Conservation (phyloP, 73 alveolate species). For the Durusdinium trenchii region DNA sequence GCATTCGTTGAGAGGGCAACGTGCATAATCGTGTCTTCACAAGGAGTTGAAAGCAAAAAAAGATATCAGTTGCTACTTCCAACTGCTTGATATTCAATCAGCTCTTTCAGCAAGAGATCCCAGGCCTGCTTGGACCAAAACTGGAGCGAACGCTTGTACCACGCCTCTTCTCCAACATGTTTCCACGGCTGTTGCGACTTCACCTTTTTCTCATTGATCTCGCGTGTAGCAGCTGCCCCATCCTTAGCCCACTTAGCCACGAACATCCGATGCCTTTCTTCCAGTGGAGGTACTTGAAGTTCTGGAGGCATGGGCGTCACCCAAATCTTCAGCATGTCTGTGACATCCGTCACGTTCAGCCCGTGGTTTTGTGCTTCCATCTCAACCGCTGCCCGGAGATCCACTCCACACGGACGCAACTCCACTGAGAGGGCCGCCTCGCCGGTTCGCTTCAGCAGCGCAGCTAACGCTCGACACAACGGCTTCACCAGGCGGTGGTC, state of each 20-base stretch:
- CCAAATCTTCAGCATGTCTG: constrained; percentile 50
- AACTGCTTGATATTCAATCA: neutral
- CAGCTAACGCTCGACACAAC: neutral
- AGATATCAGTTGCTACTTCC: neutral
- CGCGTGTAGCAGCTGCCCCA: too few relatives aligned
- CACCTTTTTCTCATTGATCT: neutral
- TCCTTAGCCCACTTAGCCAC: too few relatives aligned
- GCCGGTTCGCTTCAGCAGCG: neutral
- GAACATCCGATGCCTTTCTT: constrained; percentile 52
- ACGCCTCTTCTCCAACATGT: constrained; percentile 30
- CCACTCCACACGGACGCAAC: constrained; percentile 91
- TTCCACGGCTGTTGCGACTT: constrained; percentile 62
- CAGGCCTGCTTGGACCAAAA: constrained; percentile 54
- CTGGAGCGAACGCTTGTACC: constrained; percentile 69
- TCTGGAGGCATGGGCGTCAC: constrained; percentile 32
- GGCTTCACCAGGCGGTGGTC: constrained; percentile 66
- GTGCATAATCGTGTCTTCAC: too few relatives aligned
- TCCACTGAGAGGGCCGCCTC: constrained; percentile 49
- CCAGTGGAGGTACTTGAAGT: constrained; percentile 50
- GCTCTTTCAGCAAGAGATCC: neutral
- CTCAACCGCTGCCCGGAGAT: neutral
- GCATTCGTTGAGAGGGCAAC: too few relatives aligned
- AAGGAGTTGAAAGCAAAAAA: too few relatives aligned
- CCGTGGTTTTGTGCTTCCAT: neutral
- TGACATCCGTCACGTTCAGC: constrained; percentile 28